Base-by-base conservation (phyloP, 345 rosid species). In the Corymbia maculata region DNA sequence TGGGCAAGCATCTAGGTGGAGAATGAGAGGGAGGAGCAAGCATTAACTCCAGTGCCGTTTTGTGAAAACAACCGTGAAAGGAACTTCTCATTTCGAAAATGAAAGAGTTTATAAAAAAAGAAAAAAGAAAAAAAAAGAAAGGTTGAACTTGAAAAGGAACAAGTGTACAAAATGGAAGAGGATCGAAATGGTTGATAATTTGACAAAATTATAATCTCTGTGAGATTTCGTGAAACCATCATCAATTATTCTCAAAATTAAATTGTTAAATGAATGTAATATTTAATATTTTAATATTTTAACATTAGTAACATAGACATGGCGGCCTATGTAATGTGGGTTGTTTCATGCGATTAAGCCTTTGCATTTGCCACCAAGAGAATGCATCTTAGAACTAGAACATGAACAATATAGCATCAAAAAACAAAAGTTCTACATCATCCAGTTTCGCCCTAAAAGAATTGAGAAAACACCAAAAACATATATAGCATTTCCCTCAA, bases 231-330 rank as follows among this genome's bases (percentile, higher is more conserved):
- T 75, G 0, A 17, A 2, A 75, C 3, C 2, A 2, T 8, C 9
- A 6, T 0, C 2, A 1, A 42, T 1, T 17, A 2, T 75, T 21
- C 2, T 19, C 17, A 75, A 75, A 36, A 75, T 19, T 75, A 75
- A 5, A 2, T 0, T 19, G 1, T 2, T 42, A 42, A 7, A 36
- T 36, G 8, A 36, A 42, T 21, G 28, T 2, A 9, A 5, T 2
- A 2, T 75, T 75, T 42, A 21, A 75, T 42, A 42, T 10, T 75
- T 75, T 36, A 17, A 21, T 36, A 10, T 42, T 42, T 2, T 5
- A 19, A 75, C 28, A 19, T 75, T 21, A 36, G 82, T 5, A 75
- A 75, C 8, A 42, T 75, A 0, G 49, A 75, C 4, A 36, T 9
- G 84, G 49, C 1, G 2, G 14, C 84, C 28, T 59, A 75, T 19